A percentile compares a stretch with the other conserved stretches of the same genome.
phyloP scores from a whole-genome alignment of 257 asterid genomes.

The Mentha longifolia region DNA sequence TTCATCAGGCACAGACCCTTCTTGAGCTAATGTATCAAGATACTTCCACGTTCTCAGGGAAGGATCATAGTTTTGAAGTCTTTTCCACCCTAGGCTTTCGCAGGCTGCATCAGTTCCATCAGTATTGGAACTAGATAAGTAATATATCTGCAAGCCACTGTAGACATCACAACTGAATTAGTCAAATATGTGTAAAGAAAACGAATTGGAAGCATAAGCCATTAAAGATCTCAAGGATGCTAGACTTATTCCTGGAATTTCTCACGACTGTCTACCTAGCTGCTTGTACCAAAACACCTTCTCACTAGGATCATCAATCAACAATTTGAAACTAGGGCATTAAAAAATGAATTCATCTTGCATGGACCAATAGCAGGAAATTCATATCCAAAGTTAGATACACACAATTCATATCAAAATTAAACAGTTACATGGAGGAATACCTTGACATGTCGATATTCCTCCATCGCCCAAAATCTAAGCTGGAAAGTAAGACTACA shows the following conservation, averaged over 20 bases:
- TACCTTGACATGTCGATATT: slow-evolving; percentile 86
- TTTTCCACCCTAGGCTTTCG: slow-evolving; percentile 83
- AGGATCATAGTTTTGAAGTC: slow-evolving; percentile 71
- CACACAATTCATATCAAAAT: background rate
- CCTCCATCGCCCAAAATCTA: slow-evolving; percentile 90
- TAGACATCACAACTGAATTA: slow-evolving; percentile 37
- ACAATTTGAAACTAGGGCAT: background rate
- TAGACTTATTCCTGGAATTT: background rate
- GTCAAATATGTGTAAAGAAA: slow-evolving; percentile 21
- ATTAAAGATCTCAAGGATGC: background rate
- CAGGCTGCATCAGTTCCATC: slow-evolving; percentile 78
- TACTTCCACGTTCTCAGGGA: slow-evolving; percentile 74
- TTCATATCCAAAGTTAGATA: background rate
- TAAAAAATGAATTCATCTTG: background rate
- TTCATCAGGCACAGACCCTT: slow-evolving; percentile 49
- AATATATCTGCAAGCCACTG: slow-evolving; percentile 86
- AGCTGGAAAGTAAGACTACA: slow-evolving; percentile 77
- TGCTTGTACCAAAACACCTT: too few species aligned
- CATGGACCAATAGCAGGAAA: background rate
- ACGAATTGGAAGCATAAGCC: slow-evolving; percentile 7
- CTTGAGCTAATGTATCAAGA: slow-evolving; percentile 60
- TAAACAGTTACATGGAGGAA: slow-evolving; percentile 1
- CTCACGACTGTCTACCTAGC: background rate
- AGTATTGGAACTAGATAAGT: slow-evolving; percentile 67
- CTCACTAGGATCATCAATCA: background rate